Evolutionary conservation across 192 early-diverging fungal species (phyloP), one percentile per base, ranked within the genome.

Genomic region (Coemansia sp.): DNA sequence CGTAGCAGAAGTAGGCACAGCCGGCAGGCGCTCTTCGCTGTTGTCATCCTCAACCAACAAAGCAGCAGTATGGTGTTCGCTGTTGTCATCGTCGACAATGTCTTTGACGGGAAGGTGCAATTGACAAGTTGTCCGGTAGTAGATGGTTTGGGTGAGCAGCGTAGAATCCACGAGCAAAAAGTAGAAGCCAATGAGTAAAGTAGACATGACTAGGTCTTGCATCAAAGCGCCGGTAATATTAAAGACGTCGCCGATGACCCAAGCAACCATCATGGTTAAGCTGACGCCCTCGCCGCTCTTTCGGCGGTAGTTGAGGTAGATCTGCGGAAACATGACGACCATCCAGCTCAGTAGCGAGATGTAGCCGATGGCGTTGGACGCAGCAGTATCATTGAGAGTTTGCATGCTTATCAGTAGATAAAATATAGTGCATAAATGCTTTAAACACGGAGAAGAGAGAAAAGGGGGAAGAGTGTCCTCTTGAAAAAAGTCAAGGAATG

Each of bases 321-420:
- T 70, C 78, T 93, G 89, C 14, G 90, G 90, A 36, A 85, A 80
- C 77, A 88, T 89, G 47, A 92, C 90, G 6, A 89, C 79, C 29
- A 92, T 65, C 90, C 90, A 92, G 62, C 88, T 87, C 5, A 50
- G 61, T 22, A 89, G 82, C 29, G 86, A 89, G 11, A 88, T 32
- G 49, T 85, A 85, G 26, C 87, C 89, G 53, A 77, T 67, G 10
- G 26, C 21, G 25, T 58, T 45, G 2, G 72, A 76, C 22, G 62
- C 41, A 23, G 30, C 46, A 38, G 42, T 31, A n/a, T n/a, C n/a
- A n/a, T n/a, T n/a, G n/a, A n/a, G n/a, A n/a, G n/a, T n/a, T 5
- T 39, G 5, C 9, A 39, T 34, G 33, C 33, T 13, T 34, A n/a
- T n/a, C n/a, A n/a, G n/a, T n/a, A n/a, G n/a, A n/a, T n/a, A n/a